Conservation (phyloP, 305 asterid species). For the Caryopteris hybrid region DNA sequence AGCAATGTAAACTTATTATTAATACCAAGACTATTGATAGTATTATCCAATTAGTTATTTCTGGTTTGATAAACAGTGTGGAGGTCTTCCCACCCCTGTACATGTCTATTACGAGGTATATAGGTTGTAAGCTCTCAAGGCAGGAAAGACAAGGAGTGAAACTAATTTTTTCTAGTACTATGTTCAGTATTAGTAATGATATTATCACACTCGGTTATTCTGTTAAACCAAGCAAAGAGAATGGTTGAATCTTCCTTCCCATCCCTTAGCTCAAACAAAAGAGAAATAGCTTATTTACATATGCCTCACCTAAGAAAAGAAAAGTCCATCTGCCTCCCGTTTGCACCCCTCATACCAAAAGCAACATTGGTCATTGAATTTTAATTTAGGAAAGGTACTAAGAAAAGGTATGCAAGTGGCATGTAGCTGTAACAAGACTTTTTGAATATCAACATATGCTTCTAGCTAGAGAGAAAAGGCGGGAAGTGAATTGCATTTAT, state of each 20-base stretch:
- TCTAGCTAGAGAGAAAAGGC: not conserved
- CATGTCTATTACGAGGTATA: not conserved
- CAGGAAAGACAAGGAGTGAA: not conserved
- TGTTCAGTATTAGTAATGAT: not conserved
- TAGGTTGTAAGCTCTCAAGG: not conserved
- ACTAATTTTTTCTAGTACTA: not conserved
- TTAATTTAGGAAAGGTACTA: not conserved
- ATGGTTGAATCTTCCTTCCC: not conserved
- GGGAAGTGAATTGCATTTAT: not conserved
- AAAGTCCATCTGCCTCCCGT: not conserved
- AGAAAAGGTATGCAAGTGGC: not conserved
- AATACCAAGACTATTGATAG: not conserved
- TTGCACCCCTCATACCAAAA: not conserved
- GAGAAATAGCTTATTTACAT: not conserved
- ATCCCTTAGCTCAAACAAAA: not conserved
- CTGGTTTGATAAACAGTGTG: not conserved
- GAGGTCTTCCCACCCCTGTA: not conserved
- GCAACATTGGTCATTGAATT: not conserved
- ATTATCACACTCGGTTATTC: not conserved
- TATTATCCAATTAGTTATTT: not conserved
- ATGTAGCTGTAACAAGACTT: not conserved
- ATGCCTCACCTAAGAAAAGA: not conserved
- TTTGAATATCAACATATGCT: not conserved
- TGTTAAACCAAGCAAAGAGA: not conserved
- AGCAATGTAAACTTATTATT: not conserved